Evolutionary conservation across 169 alveolate genomes (phyloP).

Genomic region (Plasmodium berghei): DNA sequence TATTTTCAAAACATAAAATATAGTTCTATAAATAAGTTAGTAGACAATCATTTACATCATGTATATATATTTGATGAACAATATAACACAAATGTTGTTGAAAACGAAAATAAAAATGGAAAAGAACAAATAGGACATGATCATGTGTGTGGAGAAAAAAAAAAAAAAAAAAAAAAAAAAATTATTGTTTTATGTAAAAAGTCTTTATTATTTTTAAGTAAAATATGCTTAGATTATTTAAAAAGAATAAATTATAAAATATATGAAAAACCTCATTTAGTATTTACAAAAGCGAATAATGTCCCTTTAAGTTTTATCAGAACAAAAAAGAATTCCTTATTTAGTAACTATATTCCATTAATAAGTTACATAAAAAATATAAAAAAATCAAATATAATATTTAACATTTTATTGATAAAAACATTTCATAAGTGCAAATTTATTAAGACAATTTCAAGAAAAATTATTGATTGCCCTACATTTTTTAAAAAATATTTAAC

Average conservation of each 20-base stretch:
- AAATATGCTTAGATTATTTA: conserved; percentile 21
- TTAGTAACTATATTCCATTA: too few species aligned
- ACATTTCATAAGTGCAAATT: neutral
- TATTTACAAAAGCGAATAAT: neutral
- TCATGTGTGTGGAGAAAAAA: neutral
- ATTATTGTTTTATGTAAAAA: conserved; percentile 40
- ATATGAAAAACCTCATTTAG: neutral
- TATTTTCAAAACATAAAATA: conserved; percentile 17
- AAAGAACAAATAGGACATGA: conserved; percentile 4
- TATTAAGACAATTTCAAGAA: neutral
- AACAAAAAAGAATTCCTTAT: too few species aligned
- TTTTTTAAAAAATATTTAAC: conserved; percentile 1
- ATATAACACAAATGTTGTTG: neutral
- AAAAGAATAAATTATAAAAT: neutral
- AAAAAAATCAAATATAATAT: too few species aligned
- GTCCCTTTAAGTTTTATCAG: too few species aligned
- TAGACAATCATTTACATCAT: conserved; percentile 28
- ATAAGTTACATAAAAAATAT: too few species aligned
- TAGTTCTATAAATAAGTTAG: conserved; percentile 12
- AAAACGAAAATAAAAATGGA: neutral
- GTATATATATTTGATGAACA: conserved; percentile 22
- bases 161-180: neutral
- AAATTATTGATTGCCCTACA: neutral
- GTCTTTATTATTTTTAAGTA: conserved; percentile 19
- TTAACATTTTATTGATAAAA: too few species aligned